Percentiles rank a stretch among this genome's conserved stretches.
Evolutionary conservation across 192 early-diverging fungal species (phyloP).

Genomic region (Phlyctochytrium arcticum): DNA sequence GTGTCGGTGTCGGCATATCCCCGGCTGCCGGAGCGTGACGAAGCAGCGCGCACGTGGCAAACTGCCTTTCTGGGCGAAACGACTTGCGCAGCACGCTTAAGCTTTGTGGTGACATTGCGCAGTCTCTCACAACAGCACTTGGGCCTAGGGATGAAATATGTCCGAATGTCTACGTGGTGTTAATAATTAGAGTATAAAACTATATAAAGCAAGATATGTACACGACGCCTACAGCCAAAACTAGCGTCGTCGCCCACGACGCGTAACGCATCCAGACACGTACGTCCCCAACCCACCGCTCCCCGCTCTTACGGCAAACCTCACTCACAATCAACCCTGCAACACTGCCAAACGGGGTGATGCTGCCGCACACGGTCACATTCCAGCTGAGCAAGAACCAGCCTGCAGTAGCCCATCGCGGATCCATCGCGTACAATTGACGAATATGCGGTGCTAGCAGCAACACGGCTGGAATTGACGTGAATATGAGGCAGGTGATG

Average conservation of each 20-base stretch:
- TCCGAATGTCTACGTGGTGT: too few species aligned
- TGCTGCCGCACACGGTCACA: constrained; percentile 10
- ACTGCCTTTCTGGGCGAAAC: too few species aligned
- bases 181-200: too few species aligned
- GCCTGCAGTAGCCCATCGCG: neutral
- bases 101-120: too few species aligned
- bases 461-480: constrained; percentile 5
- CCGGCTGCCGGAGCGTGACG: too few species aligned
- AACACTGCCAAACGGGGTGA: constrained; percentile 10
- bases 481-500: constrained; percentile 5
- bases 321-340: constrained; percentile 14
- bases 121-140: too few species aligned
- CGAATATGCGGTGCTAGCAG: neutral
- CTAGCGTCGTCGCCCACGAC: neutral
- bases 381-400: constrained; percentile 7
- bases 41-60: too few species aligned
- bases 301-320: constrained; percentile 4
- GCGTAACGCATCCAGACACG: constrained; percentile 1
- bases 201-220: neutral
- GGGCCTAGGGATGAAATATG: too few species aligned
- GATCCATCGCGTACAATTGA: neutral
- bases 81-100: too few species aligned
- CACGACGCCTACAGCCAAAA: constrained; percentile 1
- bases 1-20: too few species aligned
- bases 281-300: constrained; percentile 5